Base-by-base conservation (phyloP, 257 asterid genomes). In the Nicotiana knightiana region DNA sequence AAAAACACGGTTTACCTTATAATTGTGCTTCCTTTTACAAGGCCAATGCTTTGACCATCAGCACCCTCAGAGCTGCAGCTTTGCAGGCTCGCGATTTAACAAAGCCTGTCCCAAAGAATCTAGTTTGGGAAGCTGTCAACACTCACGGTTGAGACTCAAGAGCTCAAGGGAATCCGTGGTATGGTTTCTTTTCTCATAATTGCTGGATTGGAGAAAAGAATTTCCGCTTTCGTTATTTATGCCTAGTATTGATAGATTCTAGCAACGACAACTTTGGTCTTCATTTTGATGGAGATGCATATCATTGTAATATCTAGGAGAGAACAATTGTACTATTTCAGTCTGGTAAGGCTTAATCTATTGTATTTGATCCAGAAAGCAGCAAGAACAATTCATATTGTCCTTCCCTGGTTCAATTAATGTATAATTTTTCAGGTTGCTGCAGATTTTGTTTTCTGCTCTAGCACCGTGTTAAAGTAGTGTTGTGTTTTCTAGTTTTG, bases 41-140 rank as follows among this genome's bases (percentile, higher is more conserved):
- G 89, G 98, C 99, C 0, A 95, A 95, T 46, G 88, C 43, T 4
- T 80, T 83, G 94, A 95, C 99, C 0, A 1, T 91, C 3, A 63
- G 80, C 81, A 93, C 97, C 0, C 82, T 93, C 13, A 86, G 86
- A 68, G 63, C 83, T 18, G 95, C 98, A 1, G 99, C 98, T 4
- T 15, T 95, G 88, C 93, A 92, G 91, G 99, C 99, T 5, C 83
- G 97, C 82, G 98, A 93, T 84, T 67, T 92, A 4, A 76, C 91
- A 18, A 91, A 85, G 39, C 96, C 97, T 0, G 84, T 87, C 39
- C 93, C 97, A 0, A 93, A 78, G 90, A 95, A 93, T 82, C 67
- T 95, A 59, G 94, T 93, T 5, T 95, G 99, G 99, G 97, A 95
- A 84, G 99, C 98, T 15, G 89, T 91, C 58, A 93, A 95, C 83